These are phyloP conservation scores for Paracorniculantispora psalliotae DNA, from an alignment of 2,329 filamentous ascomycete species.

Conservation along the genomic window DNA sequence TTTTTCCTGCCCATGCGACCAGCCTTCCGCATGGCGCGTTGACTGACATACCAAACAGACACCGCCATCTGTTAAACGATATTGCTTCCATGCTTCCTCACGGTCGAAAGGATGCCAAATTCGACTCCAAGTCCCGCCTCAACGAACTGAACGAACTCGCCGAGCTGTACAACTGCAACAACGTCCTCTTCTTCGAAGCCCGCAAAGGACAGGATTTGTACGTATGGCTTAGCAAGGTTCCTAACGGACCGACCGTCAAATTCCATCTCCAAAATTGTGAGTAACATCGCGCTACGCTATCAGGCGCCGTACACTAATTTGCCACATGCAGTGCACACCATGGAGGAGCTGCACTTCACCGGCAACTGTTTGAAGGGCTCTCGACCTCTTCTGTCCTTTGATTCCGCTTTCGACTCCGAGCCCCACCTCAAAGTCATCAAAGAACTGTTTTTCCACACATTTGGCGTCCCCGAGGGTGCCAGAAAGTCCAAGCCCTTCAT, in stretches of 20 bases:
- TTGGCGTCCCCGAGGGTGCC: constrained; percentile 84
- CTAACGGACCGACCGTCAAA: constrained; percentile 59
- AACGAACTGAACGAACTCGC: constrained; percentile 72
- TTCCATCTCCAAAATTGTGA: constrained; percentile 74
- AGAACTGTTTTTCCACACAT: constrained; percentile 83
- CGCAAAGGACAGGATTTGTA: constrained; percentile 93
- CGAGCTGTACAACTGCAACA: constrained; percentile 87
- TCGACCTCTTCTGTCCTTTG: constrained; percentile 86
- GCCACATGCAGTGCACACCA: constrained; percentile 69
- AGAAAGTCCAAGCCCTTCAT: constrained; percentile 93
- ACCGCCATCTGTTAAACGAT: constrained; percentile 89
- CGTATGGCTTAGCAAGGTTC: constrained; percentile 86
- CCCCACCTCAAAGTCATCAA: constrained; percentile 80
- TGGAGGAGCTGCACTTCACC: constrained; percentile 94
- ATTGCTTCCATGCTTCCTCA: constrained; percentile 86
- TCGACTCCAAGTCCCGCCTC: constrained; percentile 90
- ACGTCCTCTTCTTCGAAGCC: constrained; percentile 91
- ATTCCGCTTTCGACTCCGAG: constrained; percentile 75
- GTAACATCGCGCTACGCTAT: constrained; percentile 19
- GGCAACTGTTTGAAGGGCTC: constrained; percentile 96
- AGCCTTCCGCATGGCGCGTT: background rate
- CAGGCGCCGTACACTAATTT: constrained; percentile 20
- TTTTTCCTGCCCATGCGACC: background rate
- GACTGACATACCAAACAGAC: constrained; percentile 46
- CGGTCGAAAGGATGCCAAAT: constrained; percentile 89